Percentiles rank a stretch among this genome's conserved stretches.
Evolutionary conservation across 305 asterid genomes (phyloP).

Genomic region (Fraxinus ornus): DNA sequence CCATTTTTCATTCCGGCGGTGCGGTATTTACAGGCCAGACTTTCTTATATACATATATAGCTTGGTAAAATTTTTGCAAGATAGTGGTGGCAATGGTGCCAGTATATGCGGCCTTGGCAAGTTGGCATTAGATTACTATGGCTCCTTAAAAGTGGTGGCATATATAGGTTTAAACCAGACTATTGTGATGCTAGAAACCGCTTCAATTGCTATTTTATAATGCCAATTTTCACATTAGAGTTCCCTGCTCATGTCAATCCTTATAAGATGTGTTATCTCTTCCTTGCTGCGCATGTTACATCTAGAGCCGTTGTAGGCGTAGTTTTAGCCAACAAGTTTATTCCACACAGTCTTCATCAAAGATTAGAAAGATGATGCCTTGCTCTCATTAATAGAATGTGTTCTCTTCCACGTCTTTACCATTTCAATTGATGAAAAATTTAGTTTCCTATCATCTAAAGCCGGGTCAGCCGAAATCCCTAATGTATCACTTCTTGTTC

Average conservation of each 20-base stretch:
- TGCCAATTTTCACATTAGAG: constrained; percentile 67
- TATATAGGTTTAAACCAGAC: no score
- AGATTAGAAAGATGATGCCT: not conserved
- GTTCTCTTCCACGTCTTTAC: not conserved
- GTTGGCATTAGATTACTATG: no score
- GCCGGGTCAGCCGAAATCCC: not conserved
- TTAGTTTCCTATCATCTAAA: not conserved
- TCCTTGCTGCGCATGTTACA: constrained; percentile 46
- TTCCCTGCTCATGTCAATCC: constrained; percentile 54
- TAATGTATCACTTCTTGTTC: no score
- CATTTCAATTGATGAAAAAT: not conserved
- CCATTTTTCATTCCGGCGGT: no score
- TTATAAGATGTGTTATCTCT: constrained; percentile 51
- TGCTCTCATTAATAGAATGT: not conserved
- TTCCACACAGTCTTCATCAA: constrained; percentile 37
- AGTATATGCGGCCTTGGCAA: no score
- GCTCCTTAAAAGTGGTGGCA: no score
- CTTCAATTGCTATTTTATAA: constrained; percentile 57
- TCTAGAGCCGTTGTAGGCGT: constrained; percentile 38
- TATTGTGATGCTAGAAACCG: constrained; percentile 64
- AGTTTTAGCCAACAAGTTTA: constrained; percentile 25
- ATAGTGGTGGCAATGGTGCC: no score
- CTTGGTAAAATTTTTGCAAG: no score
- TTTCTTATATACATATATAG: no score
- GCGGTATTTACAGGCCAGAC: no score